phyloP scores from a whole-genome alignment of 2,329 filamentous ascomycete species.

The Nannizziopsis barbatae region DNA sequence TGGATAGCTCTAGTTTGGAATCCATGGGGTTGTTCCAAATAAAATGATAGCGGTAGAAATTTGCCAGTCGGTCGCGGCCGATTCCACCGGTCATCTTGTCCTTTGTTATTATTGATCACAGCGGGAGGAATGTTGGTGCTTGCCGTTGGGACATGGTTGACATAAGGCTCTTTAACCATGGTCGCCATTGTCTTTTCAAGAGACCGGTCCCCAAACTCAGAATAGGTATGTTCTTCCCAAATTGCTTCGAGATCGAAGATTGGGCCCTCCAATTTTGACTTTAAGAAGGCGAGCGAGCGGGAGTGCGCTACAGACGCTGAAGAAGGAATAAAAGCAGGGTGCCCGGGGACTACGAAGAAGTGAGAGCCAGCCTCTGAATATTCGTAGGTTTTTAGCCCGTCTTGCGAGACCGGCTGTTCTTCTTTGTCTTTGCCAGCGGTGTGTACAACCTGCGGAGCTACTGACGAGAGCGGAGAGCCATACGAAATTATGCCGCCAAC shows the following conservation, averaged over 20 bases:
- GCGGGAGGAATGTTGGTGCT: slow-evolving; percentile 19
- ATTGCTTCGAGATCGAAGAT: slow-evolving; percentile 64
- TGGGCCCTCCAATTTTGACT: slow-evolving; percentile 51
- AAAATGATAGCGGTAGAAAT: slow-evolving; percentile 64
- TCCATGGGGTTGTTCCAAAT: slow-evolving; percentile 62
- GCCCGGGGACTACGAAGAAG: slow-evolving; percentile 42
- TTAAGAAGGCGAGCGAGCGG: slow-evolving; percentile 54
- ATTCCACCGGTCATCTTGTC: slow-evolving; percentile 54
- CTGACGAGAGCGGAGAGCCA: slow-evolving; percentile 17
- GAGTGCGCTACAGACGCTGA: slow-evolving; percentile 55
- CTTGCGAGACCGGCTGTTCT: slow-evolving; percentile 12
- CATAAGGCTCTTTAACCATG: slow-evolving; percentile 21
- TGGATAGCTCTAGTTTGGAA: slow-evolving; percentile 51
- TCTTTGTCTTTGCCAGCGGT: slow-evolving; percentile 18
- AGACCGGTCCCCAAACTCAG: slow-evolving; percentile 57
- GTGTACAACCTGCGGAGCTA: slow-evolving; percentile 22
- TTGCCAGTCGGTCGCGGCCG: slow-evolving; percentile 50
- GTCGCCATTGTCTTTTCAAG: slow-evolving; percentile 43
- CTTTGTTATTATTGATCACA: background rate
- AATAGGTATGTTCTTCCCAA: slow-evolving; percentile 67
- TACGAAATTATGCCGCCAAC: slow-evolving; percentile 28
- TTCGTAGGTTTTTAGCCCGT: slow-evolving; percentile 24
- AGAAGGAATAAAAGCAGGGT: slow-evolving; percentile 41
- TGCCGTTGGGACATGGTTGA: slow-evolving; percentile 35
- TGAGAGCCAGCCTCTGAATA: slow-evolving; percentile 38